Conservation (phyloP, 2,329 filamentous ascomycete genomes). For the Akanthomyces lecanii region DNA sequence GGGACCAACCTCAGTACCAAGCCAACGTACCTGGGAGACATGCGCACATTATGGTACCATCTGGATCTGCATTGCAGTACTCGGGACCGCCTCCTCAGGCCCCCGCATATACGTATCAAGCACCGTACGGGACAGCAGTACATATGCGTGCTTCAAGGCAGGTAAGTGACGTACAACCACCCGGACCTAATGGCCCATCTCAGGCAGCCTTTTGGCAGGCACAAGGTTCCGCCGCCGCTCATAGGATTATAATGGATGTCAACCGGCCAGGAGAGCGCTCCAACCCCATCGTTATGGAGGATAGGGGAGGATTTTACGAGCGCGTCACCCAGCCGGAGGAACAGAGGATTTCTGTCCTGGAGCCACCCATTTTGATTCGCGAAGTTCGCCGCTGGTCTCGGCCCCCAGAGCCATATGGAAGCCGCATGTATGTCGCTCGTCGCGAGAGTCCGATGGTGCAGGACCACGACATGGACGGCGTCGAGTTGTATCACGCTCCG, state of each 20-base stretch:
- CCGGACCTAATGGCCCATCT: neutral
- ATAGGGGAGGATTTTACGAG: slow-evolving; percentile 36
- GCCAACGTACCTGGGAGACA: neutral
- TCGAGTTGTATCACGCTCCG: neutral
- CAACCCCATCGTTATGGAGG: slow-evolving; percentile 38
- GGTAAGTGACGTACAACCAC: slow-evolving; percentile 11
- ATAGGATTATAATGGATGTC: slow-evolving; percentile 29
- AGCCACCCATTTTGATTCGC: slow-evolving; percentile 19
- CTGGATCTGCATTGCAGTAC: neutral
- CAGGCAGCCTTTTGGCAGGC: slow-evolving; percentile 10
- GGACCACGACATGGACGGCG: slow-evolving; percentile 11
- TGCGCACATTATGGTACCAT: neutral
- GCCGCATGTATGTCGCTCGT: neutral
- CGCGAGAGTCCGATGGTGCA: slow-evolving; percentile 11
- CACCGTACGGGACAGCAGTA: neutral
- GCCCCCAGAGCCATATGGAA: slow-evolving; percentile 3
- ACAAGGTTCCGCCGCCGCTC: slow-evolving; percentile 22
- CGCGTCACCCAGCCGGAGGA: slow-evolving; percentile 25
- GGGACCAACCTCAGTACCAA: slow-evolving; percentile 3
- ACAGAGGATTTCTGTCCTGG: slow-evolving; percentile 17
- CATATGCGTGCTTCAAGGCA: neutral
- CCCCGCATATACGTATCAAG: neutral
- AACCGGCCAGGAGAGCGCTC: slow-evolving; percentile 28
- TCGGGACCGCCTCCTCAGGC: neutral
- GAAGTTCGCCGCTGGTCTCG: slow-evolving; percentile 16